Evolutionary conservation across 306 rosid genomes (phyloP), one percentile per base, ranked within the genome.

Genomic region (Canavalia ensiformis): DNA sequence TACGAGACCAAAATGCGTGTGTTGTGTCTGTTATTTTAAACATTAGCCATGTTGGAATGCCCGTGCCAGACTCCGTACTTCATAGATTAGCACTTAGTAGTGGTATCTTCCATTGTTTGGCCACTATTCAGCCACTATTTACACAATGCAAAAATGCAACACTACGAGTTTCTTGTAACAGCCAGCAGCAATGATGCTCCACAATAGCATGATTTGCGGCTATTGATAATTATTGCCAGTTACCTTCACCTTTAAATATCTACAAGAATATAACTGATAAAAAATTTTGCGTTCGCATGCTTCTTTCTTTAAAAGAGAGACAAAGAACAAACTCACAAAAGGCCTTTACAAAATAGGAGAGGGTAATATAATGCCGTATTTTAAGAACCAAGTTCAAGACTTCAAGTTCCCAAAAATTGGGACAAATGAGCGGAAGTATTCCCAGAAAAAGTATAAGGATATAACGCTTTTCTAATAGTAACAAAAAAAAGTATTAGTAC

Each of bases 231-330:
- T 25, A 25, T 42, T 18, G 35, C 72, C 41, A 39, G 12, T 41
- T 39, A 64, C 30, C 54, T 55, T 57, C 67, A 31, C 47, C 28
- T 4, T 54, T 54, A 57, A 59, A 39, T 64, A 35, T 64, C 52
- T 39, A 47, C 31, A 77, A 77, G 68, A 76, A 66, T 9, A 65
- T 42, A 55, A 49, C 80, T 9, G 45, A 71, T 10, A 56, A 76
- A 39, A 68, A 13, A 4, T 58, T 75, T 44, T 13, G 44, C 81
- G 75, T 49, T 44, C 34, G 29, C 28, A 59, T 42, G 56, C 52
- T 66, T 55, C 8, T 49, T 54, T 55, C 51, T 8, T 12, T 30
- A 31, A 71, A 56, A 76, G 5, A 66, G 31, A 81, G 3, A 66
- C 52, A 75, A 30, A 77, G 25, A 54, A 6, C 2, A 18, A 33